These are phyloP conservation scores for Rhynchosporium graminicola DNA, from an alignment of 2,329 filamentous ascomycete species.

Conservation along the genomic window DNA sequence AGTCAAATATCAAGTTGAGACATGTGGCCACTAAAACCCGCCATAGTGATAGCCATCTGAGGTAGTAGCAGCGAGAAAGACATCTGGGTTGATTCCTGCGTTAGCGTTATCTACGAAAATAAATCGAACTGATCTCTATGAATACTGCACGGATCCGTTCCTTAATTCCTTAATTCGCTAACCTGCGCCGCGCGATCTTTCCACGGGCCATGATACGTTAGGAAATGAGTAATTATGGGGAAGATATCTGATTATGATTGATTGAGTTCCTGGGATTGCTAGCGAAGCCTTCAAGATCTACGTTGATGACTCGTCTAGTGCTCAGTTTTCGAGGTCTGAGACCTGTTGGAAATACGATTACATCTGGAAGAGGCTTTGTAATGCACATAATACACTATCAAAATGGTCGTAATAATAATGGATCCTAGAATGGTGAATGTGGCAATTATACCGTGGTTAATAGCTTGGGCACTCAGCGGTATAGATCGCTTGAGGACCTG, in stretches of 20 bases:
- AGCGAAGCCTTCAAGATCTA: neutral
- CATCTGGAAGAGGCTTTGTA: too few relatives aligned
- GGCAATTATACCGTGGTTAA: too few relatives aligned
- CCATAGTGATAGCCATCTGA: too few relatives aligned
- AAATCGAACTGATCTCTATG: neutral
- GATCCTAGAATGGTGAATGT: too few relatives aligned
- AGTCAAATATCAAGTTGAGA: too few relatives aligned
- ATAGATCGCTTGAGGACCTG: neutral
- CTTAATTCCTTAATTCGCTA: neutral
- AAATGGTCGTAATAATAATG: too few relatives aligned
- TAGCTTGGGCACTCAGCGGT: neutral
- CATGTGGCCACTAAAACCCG: too few relatives aligned
- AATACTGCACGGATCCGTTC: neutral
- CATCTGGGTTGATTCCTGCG: too few relatives aligned
- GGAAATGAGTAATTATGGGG: neutral
- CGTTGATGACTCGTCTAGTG: neutral
- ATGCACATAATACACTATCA: too few relatives aligned
- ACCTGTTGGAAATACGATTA: neutral
- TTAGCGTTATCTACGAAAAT: too few relatives aligned
- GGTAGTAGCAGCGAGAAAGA: too few relatives aligned
- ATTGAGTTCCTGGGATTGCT: neutral
- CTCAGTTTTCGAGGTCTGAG: neutral
- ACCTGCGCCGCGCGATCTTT: neutral
- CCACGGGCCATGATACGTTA: neutral
- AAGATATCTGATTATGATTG: neutral